Evolutionary conservation across 1,284 basidiomycete genomes (phyloP).

Genomic region (Kalmanozyma brasiliensis): DNA sequence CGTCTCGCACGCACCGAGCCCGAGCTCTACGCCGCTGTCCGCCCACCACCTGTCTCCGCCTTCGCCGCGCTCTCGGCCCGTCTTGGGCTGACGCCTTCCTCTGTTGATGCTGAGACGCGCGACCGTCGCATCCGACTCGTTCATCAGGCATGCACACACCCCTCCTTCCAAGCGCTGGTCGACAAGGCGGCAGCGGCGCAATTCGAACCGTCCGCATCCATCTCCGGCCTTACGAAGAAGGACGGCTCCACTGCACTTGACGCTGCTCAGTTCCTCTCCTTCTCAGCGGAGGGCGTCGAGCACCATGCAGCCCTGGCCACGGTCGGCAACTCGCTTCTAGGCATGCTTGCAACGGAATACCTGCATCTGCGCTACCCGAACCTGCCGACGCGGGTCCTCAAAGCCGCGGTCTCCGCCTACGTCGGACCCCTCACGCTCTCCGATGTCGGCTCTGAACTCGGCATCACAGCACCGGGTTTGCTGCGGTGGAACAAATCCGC

Average conservation of each 20-base stretch:
- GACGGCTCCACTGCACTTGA: conserved; percentile 21
- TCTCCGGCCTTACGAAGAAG: conserved; percentile 27
- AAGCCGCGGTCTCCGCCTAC: conserved; percentile 88
- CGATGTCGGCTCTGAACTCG: conserved; percentile 77
- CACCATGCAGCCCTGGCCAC: conserved; percentile 83
- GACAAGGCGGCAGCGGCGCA: conserved; percentile 39
- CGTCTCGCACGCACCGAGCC: conserved; percentile 59
- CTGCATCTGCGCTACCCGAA: conserved; percentile 86
- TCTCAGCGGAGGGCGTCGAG: conserved; percentile 8
- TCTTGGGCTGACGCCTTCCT: conserved; percentile 48
- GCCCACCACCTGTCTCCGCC: conserved; percentile 52
- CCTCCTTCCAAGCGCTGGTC: conserved; percentile 47
- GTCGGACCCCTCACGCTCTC: conserved; percentile 86
- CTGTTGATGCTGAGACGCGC: conserved; percentile 33
- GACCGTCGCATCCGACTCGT: conserved; percentile 52
- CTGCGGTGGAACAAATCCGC: conserved; percentile 71
- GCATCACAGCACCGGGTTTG: conserved; percentile 60
- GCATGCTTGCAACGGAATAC: conserved; percentile 88
- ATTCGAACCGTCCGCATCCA: conserved; percentile 25
- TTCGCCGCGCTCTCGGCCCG: conserved; percentile 58
- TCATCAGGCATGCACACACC: conserved; percentile 61
- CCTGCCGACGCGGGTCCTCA: conserved; percentile 87
- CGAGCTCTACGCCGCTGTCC: conserved; percentile 57
- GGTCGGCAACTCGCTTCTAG: conserved; percentile 89
- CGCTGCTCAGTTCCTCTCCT: conserved; percentile 25